Base-by-base conservation (phyloP, 352 stramenopile genomes). In the Globisporangium echinulatum region DNA sequence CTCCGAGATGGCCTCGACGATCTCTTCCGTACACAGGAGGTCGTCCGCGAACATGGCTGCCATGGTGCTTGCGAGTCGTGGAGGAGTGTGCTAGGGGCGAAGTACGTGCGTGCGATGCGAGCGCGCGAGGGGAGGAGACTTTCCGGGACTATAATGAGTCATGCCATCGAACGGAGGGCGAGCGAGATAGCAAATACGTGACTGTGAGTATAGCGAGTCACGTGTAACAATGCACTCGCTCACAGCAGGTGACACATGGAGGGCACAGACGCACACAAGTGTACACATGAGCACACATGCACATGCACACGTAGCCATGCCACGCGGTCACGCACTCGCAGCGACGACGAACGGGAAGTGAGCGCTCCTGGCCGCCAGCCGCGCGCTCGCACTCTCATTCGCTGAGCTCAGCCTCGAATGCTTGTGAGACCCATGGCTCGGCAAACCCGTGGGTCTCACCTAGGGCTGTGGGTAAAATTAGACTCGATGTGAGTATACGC, bases 1-100 rank as follows among this genome's bases (percentile, higher is more conserved):
- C 43, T 48, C 56, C 11, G 43, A 48, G 2, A 7, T 48, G 11
- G 43, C 43, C 10, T 59, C 49, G 53, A 69, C 58, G 37, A 54
- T 66, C 54, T 71, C 69, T 66, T 75, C 69, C 38, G 59, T 67
- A 46, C 69, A 75, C 1, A 75, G 60, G 37, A 75, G 59, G 52
- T 73, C 69, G 44, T 71, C 62, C 56, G 72, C 67, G 49, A 52
- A 37, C 46, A 53, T 49, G 11, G 37, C 46, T 50, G 49, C 11
- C 43, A 48, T 48, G 4, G 13, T 19, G 43, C 10, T n/a, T 5
- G 43, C 43, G 11, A 48, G n/a, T 11, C 14, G 11, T 11, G 39
- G 5, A 43, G 7, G 39, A 43, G 39, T 14, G 43, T 17, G 11
- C 11, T 25, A 39, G 44, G 15, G 25, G 37, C n/a, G 33, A 33